Evolutionary conservation across 768 basidiomycete species (phyloP).

Genomic region (Hygrophorus russula): DNA sequence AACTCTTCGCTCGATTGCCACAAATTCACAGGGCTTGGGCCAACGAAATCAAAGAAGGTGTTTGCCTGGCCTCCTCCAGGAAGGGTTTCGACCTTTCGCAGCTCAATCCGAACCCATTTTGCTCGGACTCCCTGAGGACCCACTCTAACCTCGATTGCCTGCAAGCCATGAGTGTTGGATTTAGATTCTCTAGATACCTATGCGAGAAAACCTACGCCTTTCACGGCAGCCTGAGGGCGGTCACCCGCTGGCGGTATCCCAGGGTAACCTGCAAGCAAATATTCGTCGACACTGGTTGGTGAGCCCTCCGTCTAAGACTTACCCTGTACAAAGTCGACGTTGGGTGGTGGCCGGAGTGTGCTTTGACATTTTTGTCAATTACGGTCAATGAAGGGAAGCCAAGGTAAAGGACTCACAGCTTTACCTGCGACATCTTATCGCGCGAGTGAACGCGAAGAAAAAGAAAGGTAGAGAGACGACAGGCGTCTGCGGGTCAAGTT

Average conservation of each 20-base stretch:
- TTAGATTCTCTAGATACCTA: constrained; percentile 7
- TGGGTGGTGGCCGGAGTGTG: constrained; percentile 76
- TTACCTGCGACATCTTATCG: constrained; percentile 28
- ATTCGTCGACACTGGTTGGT: not conserved
- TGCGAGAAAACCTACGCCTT: constrained; percentile 51
- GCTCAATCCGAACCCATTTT: constrained; percentile 85
- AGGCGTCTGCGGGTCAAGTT: not conserved
- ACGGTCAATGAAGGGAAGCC: not conserved
- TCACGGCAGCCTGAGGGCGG: constrained; percentile 73
- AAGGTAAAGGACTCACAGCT: constrained; percentile 24
- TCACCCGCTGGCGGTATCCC: constrained; percentile 76
- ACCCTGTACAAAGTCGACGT: constrained; percentile 85
- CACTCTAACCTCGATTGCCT: constrained; percentile 83
- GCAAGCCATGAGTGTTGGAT: constrained; percentile 1
- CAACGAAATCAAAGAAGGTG: constrained; percentile 72
- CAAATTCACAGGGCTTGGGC: constrained; percentile 69
- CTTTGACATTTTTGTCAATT: constrained; percentile 22
- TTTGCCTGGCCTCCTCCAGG: constrained; percentile 59
- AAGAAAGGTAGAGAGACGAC: not conserved
- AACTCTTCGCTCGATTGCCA: constrained; percentile 80
- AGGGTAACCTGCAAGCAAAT: constrained; percentile 50
- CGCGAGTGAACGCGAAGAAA: not conserved
- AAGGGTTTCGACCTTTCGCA: constrained; percentile 81
- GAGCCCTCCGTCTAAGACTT: constrained; percentile 1
- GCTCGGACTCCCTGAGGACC: constrained; percentile 71